These are phyloP conservation scores for Fusarium sp. DNA, from an alignment of 2,329 filamentous ascomycete genomes.

Conservation along the genomic window DNA sequence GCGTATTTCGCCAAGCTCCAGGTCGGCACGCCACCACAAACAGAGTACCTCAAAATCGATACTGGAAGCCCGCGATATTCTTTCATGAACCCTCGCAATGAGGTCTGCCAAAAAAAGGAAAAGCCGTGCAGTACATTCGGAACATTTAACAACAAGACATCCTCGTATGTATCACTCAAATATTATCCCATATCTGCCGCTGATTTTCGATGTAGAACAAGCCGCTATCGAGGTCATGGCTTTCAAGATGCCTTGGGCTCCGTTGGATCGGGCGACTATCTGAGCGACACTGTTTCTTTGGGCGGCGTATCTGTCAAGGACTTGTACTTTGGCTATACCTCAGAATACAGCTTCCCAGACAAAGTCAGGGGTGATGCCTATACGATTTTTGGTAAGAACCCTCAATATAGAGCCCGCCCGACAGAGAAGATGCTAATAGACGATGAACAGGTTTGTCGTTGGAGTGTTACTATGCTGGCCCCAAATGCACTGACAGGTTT, in stretches of 20 bases:
- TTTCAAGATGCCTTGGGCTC: conserved; percentile 1
- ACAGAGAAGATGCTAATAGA: accelerated
- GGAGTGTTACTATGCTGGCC: background rate
- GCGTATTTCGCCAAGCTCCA: conserved; percentile 1
- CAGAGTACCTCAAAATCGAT: conserved; percentile 11
- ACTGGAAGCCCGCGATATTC: conserved; percentile 8
- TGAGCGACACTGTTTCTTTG: background rate
- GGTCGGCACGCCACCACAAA: conserved; percentile 4
- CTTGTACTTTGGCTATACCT: conserved; percentile 6
- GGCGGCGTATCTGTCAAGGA: background rate
- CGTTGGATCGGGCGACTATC: background rate
- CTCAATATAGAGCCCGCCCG: accelerated
- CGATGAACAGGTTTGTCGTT: background rate
- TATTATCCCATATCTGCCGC: accelerated
- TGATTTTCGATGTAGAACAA: background rate
- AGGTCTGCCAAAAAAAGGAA: background rate
- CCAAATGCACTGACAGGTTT: background rate
- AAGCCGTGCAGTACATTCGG: background rate
- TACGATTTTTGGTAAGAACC: background rate
- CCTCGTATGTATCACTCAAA: background rate
- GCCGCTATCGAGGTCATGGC: background rate
- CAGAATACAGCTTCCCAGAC: background rate
- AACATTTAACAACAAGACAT: background rate
- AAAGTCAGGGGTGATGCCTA: background rate
- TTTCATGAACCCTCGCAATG: background rate